Conservation (phyloP, 306 rosid species). For the Hylodesmum podocarpum region DNA sequence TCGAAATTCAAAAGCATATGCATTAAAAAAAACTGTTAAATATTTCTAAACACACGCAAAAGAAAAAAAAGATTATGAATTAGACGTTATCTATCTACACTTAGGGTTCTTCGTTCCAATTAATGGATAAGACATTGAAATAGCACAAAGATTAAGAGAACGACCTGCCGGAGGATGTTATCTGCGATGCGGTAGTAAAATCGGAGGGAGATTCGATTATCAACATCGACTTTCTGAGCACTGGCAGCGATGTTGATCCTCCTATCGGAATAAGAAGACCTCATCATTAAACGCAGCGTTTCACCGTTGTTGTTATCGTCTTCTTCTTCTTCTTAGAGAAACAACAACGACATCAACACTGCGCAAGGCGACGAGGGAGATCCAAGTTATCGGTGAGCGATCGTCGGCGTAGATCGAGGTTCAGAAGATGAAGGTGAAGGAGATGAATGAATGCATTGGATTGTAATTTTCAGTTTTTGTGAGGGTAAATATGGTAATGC, state of each 20-base stretch:
- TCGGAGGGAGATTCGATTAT: slow-evolving; percentile 76
- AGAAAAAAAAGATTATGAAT: not conserved
- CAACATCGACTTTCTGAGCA: slow-evolving; percentile 72
- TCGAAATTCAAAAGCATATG: not conserved
- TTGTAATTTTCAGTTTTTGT: slow-evolving; percentile 32
- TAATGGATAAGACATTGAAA: not conserved
- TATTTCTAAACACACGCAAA: not conserved
- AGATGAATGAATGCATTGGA: not conserved
- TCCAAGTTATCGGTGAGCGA: not conserved
- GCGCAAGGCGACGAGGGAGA: not conserved
- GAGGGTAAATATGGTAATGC: slow-evolving; percentile 43
- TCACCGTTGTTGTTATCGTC: slow-evolving; percentile 9
- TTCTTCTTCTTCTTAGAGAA: slow-evolving; percentile 6
- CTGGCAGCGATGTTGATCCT: slow-evolving; percentile 70
- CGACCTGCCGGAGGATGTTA: slow-evolving; percentile 84
- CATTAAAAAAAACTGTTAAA: not conserved
- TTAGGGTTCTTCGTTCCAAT: not conserved
- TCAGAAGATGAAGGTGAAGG: slow-evolving; percentile 11
- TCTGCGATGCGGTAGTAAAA: slow-evolving; percentile 84
- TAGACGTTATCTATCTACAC: not conserved
- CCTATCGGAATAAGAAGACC: slow-evolving; percentile 53
- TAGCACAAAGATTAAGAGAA: not conserved
- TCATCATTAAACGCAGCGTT: slow-evolving; percentile 45
- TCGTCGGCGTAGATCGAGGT: slow-evolving; percentile 38
- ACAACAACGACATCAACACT: slow-evolving; percentile 7